Evolutionary conservation across 2,329 filamentous ascomycete species (phyloP).

Genomic region (Talaromyces sp.): DNA sequence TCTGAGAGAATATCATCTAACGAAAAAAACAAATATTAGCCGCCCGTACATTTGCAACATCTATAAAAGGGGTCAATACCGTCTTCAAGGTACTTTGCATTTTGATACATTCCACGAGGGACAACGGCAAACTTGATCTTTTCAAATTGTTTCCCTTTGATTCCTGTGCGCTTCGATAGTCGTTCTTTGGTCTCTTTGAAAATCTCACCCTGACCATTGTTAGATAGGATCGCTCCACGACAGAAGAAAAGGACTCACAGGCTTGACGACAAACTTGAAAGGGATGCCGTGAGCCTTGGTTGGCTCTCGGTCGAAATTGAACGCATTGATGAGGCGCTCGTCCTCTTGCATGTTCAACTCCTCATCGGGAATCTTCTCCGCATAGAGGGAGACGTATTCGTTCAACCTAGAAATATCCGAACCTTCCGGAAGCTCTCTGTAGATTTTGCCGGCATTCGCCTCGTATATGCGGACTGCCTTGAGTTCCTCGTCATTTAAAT

Average conservation of each 20-base stretch:
- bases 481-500: slow-evolving; percentile 69
- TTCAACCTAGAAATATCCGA: slow-evolving; percentile 75
- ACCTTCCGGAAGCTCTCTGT: slow-evolving; percentile 66
- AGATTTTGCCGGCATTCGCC: slow-evolving; percentile 74
- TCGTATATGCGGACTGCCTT: slow-evolving; percentile 77
- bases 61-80: slow-evolving; percentile 52
- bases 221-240: slow-evolving; percentile 1
- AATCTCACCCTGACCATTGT: slow-evolving; percentile 59
- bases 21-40: neutral
- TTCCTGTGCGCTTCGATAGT: slow-evolving; percentile 83
- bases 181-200: slow-evolving; percentile 92
- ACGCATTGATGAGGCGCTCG: slow-evolving; percentile 68
- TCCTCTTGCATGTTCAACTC: slow-evolving; percentile 57
- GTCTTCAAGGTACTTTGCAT: slow-evolving; percentile 78
- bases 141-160: slow-evolving; percentile 97
- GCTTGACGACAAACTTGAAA: slow-evolving; percentile 81
- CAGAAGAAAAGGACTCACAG: slow-evolving; percentile 49
- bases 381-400: slow-evolving; percentile 77
- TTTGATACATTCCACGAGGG: slow-evolving; percentile 64
- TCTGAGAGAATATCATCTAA: slow-evolving; percentile 44
- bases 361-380: slow-evolving; percentile 72
- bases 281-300: slow-evolving; percentile 80
- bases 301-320: slow-evolving; percentile 89
- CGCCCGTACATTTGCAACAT: neutral
- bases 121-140: slow-evolving; percentile 95